These are phyloP conservation scores for Imleria badia DNA, from an alignment of 768 basidiomycete genomes.

Conservation along the genomic window DNA sequence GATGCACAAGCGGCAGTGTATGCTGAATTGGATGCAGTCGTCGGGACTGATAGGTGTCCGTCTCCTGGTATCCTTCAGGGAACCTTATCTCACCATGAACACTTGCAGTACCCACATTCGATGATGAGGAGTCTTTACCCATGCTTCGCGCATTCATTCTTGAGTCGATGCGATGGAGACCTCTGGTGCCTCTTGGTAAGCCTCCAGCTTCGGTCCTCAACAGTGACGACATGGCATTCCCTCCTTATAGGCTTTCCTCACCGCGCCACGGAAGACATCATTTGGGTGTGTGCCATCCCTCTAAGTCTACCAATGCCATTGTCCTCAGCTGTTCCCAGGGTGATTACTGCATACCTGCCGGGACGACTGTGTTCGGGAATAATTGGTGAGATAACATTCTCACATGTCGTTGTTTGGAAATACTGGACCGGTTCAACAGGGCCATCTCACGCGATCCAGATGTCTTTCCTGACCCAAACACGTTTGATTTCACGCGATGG, in stretches of 20 bases:
- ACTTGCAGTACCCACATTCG: slow-evolving; percentile 35
- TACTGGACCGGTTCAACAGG: slow-evolving; percentile 10
- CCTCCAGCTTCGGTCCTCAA: neutral
- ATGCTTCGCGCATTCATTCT: slow-evolving; percentile 35
- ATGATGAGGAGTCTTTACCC: slow-evolving; percentile 30
- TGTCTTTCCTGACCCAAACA: slow-evolving; percentile 37
- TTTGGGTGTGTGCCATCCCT: slow-evolving; percentile 8
- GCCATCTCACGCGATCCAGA: slow-evolving; percentile 38
- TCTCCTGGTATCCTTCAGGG: neutral
- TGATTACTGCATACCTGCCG: slow-evolving; percentile 19
- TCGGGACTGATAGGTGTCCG: slow-evolving; percentile 35
- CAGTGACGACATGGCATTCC: neutral
- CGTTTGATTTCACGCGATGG: slow-evolving; percentile 37
- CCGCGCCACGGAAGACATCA: slow-evolving; percentile 17
- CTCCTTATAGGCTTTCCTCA: slow-evolving; percentile 4
- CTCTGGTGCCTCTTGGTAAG: slow-evolving; percentile 25
- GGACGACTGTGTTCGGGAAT: slow-evolving; percentile 16
- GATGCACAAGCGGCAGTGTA: slow-evolving; percentile 49
- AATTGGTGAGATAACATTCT: slow-evolving; percentile 11
- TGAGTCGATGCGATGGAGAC: slow-evolving; percentile 37
- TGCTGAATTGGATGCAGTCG: slow-evolving; percentile 48
- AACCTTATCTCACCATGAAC: neutral
- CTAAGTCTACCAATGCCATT: neutral
- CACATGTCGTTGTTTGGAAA: too few species aligned
- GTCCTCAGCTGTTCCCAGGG: slow-evolving; percentile 2